Evolutionary conservation across 768 basidiomycete species (phyloP).

Genomic region (Lentinula detonsa): DNA sequence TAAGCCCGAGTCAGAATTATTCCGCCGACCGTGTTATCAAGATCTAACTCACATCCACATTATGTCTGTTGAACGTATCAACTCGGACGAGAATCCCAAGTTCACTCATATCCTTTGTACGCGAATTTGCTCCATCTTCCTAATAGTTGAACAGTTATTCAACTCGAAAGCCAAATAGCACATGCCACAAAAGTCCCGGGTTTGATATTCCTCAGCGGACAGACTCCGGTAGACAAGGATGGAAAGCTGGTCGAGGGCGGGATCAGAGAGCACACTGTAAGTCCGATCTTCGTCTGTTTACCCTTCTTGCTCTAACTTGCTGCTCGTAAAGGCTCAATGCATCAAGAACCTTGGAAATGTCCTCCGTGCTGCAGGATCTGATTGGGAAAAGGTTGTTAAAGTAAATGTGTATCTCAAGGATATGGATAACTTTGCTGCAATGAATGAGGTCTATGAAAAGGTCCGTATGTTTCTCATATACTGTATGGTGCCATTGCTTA

Average conservation of each 20-base stretch:
- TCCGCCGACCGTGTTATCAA: background rate
- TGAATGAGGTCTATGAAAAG: constrained; percentile 56
- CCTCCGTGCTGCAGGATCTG: constrained; percentile 46
- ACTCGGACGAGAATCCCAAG: constrained; percentile 37
- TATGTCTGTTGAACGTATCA: constrained; percentile 51
- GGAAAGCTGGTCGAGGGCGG: constrained; percentile 46
- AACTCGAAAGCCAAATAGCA: constrained; percentile 22
- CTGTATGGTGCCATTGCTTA: background rate
- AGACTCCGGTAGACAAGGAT: constrained; percentile 43
- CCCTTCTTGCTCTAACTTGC: background rate
- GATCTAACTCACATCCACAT: constrained; percentile 9
- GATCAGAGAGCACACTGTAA: constrained; percentile 54
- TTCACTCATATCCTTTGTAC: constrained; percentile 45
- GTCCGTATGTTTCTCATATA: constrained; percentile 18
- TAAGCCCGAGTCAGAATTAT: too few relatives aligned
- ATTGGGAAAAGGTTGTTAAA: constrained; percentile 54
- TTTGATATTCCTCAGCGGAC: constrained; percentile 56
- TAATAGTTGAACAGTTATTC: background rate
- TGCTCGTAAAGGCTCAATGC: constrained; percentile 41
- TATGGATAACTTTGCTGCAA: constrained; percentile 49
- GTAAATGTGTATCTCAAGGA: constrained; percentile 58
- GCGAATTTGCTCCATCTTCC: constrained; percentile 13
- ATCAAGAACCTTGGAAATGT: constrained; percentile 50
- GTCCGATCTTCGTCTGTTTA: constrained; percentile 7
- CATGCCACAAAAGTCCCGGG: constrained; percentile 54